A percentile compares a stretch with the other conserved stretches of the same genome.
Evolutionary conservation across 1,139 yeast species (phyloP).

Genomic region (Yarrowia galli): DNA sequence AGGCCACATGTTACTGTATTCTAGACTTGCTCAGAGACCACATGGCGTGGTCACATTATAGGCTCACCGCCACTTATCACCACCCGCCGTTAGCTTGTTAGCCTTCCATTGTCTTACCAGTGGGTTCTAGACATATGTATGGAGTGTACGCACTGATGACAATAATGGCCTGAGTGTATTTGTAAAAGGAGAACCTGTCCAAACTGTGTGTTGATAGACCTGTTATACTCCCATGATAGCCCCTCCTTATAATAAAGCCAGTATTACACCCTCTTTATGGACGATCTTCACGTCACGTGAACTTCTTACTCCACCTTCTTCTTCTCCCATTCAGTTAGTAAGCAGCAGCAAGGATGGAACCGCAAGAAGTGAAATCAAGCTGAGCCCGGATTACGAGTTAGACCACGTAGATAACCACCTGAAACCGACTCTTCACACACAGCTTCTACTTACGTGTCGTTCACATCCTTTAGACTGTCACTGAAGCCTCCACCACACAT

Average conservation of each 20-base stretch:
- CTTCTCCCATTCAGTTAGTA: slow-evolving; percentile 1
- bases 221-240: too few species aligned
- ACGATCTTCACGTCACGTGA: slow-evolving; percentile 2
- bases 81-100: neutral
- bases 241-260: neutral
- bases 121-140: too few species aligned
- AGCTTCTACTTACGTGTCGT: neutral
- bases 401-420: neutral
- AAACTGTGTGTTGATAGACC: too few species aligned
- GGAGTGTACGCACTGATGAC: too few species aligned
- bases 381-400: neutral
- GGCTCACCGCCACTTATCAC: neutral
- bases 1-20: neutral
- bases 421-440: neutral
- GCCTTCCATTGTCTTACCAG: slow-evolving; percentile 1
- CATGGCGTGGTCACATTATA: neutral
- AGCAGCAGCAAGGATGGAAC: slow-evolving; percentile 2
- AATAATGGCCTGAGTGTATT: too few species aligned
- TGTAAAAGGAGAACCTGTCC: too few species aligned
- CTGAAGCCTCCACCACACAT: slow-evolving; percentile 23
- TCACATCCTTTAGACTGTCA: neutral
- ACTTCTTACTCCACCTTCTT: neutral
- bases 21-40: neutral
- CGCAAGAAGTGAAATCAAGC: neutral
- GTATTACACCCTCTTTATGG: neutral